phyloP scores from a whole-genome alignment of 768 basidiomycete species.

The Podaxis sp. region DNA sequence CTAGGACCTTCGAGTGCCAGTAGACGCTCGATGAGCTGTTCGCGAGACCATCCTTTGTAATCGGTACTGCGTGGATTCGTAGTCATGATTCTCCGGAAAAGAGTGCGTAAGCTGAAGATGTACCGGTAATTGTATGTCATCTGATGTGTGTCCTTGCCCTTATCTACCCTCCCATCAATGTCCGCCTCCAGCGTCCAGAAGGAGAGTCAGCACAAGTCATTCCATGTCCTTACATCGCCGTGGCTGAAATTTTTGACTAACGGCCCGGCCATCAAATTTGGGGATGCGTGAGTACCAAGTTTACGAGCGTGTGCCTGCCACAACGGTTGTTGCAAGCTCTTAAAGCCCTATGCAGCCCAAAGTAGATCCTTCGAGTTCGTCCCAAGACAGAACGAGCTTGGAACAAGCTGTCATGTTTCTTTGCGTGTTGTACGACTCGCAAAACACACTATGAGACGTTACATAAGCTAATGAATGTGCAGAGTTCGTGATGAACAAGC shows the following conservation, averaged over 20 bases:
- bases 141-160: background rate
- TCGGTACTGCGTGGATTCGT: conserved; percentile 5
- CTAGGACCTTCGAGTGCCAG: conserved; percentile 48
- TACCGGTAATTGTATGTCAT: conserved; percentile 8
- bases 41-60: conserved; percentile 43
- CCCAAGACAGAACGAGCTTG: too few species aligned
- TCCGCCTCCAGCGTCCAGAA: background rate
- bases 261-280: background rate
- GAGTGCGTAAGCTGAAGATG: conserved; percentile 7
- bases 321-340: too few species aligned
- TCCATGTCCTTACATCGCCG: background rate
- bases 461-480: too few species aligned
- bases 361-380: too few species aligned
- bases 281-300: too few species aligned
- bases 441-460: too few species aligned
- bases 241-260: background rate
- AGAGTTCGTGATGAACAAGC: too few species aligned
- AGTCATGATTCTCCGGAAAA: conserved; percentile 15
- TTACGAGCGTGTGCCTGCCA: too few species aligned
- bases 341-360: too few species aligned
- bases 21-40: conserved; percentile 69
- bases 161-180: background rate
- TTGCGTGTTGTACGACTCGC: too few species aligned
- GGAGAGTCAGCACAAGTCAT: background rate
- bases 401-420: too few species aligned